These are phyloP conservation scores for Hypoxylon sp. DNA, from an alignment of 2,329 filamentous ascomycete genomes.

Conservation along the genomic window DNA sequence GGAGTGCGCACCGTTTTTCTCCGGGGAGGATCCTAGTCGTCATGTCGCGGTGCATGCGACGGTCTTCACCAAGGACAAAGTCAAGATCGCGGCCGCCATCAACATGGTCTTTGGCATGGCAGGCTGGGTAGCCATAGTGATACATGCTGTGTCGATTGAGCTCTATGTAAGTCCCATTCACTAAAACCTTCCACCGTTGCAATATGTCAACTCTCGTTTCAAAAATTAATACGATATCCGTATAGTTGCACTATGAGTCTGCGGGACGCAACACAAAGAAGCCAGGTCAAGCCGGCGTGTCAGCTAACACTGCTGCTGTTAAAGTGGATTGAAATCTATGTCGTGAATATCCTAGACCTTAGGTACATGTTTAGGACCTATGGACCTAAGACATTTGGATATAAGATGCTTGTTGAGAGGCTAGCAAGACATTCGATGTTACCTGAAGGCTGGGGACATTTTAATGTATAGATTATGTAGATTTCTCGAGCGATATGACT, in stretches of 20 bases:
- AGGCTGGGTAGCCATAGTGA: constrained; percentile 65
- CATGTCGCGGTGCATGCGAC: constrained; percentile 53
- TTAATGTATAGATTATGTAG: neutral
- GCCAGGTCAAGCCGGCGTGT: neutral
- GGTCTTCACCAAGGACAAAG: constrained; percentile 51
- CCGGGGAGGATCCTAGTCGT: constrained; percentile 48
- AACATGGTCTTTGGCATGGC: constrained; percentile 66
- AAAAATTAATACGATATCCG: neutral
- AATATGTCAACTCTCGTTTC: neutral
- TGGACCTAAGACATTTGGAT: neutral
- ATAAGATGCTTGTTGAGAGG: neutral
- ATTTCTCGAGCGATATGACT: neutral
- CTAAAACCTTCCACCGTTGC: neutral
- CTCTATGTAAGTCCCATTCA: constrained; percentile 59
- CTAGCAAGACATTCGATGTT: neutral
- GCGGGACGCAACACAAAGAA: constrained; percentile 9
- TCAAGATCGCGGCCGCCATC: constrained; percentile 60
- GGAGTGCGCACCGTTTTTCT: constrained; percentile 59
- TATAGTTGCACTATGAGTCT: constrained; percentile 27
- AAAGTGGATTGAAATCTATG: constrained; percentile 18
- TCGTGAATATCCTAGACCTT: neutral
- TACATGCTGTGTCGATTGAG: constrained; percentile 67
- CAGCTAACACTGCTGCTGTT: neutral
- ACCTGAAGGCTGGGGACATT: neutral
- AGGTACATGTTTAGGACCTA: neutral